Base-by-base conservation (phyloP, 2,329 filamentous ascomycete species). In the Neonectria ditissima region DNA sequence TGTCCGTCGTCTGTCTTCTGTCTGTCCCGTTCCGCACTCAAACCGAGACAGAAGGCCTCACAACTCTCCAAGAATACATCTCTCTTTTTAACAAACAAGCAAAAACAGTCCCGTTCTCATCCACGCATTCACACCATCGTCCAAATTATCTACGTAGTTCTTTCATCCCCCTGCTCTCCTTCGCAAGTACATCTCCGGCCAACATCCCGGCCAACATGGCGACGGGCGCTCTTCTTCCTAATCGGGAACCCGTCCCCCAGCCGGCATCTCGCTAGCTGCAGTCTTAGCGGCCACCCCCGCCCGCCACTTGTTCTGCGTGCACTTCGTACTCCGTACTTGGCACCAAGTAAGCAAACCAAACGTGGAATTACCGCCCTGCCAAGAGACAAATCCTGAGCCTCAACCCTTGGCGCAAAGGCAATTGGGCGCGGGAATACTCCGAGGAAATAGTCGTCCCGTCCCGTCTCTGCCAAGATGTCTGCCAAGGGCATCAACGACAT, bases 351-450 rank as follows among this genome's bases (percentile, higher is more conserved):
- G 47, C n/a, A 28, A 22, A 14, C 47, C n/a, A n/a, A 48, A 20
- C 34, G 50, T n/a, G 7, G 7, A 39, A 56, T 14, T 24, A 32
- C 28, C 30, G 16, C n/a, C 28, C 16, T 48, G 65, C 69, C 69
- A 71, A 71, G 69, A 28, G 32, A 32, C 62, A 50, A 50, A 18
- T 41, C 39, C 54, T 26, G 65, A 71, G 67, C 67, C 65, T 28
- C 48, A 56, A 59, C 16, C 16, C 67, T 68, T 55, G 67, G 67
- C 69, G 51, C 32, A 30, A 2, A 14, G 54, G 47, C 59, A 65
- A 70, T 70, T 69, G 68, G 69, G 67, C 59, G 60, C 68, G 67
- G 68, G 63, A 70, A 70, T 70, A 69, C 37, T 41, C n/a, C 37
- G n/a, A 41, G n/a, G n/a, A 7, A 18, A 41, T 41, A 20, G n/a